Base-by-base conservation (phyloP, 2,329 filamentous ascomycete genomes). In the Pseudogymnoascus sp. region DNA sequence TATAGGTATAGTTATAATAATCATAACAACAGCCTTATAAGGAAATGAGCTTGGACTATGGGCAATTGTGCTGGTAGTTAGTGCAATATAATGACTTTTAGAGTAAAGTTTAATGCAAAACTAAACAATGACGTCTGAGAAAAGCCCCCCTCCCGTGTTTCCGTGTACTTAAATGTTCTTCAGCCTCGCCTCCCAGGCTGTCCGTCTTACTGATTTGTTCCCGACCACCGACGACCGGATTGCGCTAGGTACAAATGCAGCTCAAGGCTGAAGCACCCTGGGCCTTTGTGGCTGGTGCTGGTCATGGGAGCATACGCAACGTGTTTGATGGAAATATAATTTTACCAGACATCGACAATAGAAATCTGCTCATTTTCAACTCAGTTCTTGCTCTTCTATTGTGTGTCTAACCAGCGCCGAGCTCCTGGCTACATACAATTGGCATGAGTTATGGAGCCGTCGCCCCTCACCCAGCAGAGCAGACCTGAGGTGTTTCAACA, bases 401-500 rank as follows among this genome's bases (percentile, higher is more conserved):
- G 41, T 22, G 11, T 46, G 19, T 46, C 19, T 3, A 26, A 46
- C 41, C 6, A 46, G 41, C 41, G 41, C 41, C 41, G 41, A 46
- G 41, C 41, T 46, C 19, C 19, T 46, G 41, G 41, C 16, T 46
- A 26, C 41, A 46, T 46, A 24, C 22, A 46, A 46, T 46, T 46
- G 41, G 19, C 41, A 69, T 70, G 63, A 62, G 59, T 33, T 62
- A 96, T 96, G 91, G 91, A 96, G 80, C 84, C 87, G 70, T 98
- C 93, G 74, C 95, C 95, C 67, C 84, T 99, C 74, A 96, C 93
- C 63, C 92, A 96, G 78, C 92, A 97, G 82, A 86, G 86, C 77
- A 86, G 91, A 71, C 95, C 93, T 62, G 89, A 96, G 75, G 85
- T 89, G 41, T 97, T 99, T 75, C 89, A 96, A 77, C 93, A 90